Evolutionary conservation across 352 stramenopile species (phyloP).

Genomic region (Vaucheria bursata): DNA sequence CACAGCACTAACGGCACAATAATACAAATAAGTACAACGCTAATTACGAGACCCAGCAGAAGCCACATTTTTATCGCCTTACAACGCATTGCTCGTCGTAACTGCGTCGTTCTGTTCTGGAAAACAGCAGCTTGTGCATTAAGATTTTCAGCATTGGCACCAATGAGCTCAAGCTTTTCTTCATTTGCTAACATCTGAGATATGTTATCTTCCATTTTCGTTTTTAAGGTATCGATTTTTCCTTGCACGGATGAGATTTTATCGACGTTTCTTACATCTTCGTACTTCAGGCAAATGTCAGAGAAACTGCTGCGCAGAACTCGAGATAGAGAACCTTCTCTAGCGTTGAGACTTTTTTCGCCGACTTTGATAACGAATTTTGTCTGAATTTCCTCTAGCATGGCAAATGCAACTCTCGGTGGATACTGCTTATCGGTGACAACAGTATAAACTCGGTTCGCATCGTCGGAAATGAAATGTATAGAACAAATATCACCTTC

Average conservation of each 20-base stretch:
- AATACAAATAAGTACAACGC: conserved; percentile 36
- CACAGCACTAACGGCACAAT: conserved; percentile 30
- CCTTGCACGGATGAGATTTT: conserved; percentile 36
- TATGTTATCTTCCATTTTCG: conserved; percentile 46
- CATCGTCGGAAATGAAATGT: conserved; percentile 36
- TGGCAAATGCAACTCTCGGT: conserved; percentile 28
- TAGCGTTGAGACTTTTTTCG: conserved; percentile 33
- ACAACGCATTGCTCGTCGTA: conserved; percentile 40
- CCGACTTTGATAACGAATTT: conserved; percentile 46
- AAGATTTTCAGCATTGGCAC: conserved; percentile 37
- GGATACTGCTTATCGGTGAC: conserved; percentile 45
- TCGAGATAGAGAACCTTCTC: conserved; percentile 26
- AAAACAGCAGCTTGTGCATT: conserved; percentile 44
- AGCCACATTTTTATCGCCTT: conserved; percentile 46
- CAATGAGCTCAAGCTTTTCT: conserved; percentile 37
- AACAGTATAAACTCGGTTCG: conserved; percentile 29
- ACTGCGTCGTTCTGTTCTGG: conserved; percentile 28
- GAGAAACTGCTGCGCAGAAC: conserved; percentile 39
- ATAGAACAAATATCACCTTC: conserved; percentile 37
- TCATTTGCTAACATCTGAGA: conserved; percentile 39
- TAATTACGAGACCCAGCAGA: conserved; percentile 24
- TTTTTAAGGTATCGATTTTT: conserved; percentile 43
- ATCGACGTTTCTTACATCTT: conserved; percentile 40
- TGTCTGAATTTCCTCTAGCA: conserved; percentile 41
- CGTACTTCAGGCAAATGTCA: conserved; percentile 42